Base-by-base conservation (phyloP, 305 asterid species). In the Rubia balearica region DNA sequence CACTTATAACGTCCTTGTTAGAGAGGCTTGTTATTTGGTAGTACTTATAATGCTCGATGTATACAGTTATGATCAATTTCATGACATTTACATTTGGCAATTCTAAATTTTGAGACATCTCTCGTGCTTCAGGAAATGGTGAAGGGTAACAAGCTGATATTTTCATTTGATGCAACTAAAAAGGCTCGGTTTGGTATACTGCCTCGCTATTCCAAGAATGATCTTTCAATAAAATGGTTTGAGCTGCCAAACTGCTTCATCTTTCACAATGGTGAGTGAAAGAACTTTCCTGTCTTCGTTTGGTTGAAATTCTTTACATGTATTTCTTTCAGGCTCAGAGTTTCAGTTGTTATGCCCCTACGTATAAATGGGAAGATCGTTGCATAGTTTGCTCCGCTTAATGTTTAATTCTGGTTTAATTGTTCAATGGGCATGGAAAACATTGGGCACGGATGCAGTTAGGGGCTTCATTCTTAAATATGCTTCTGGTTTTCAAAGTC, bases 241-340 rank as follows among this genome's bases (percentile, higher is more conserved):
- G 98, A 94, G 87, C 97, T 91, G 77, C 98, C 99, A 71, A 91
- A 84, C 71, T 94, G 99, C 89, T 89, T 85, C 89, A 91, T 94
- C 71, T 91, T 90, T 81, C 99, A 94, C 74, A 94, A 91, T 8
- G 96, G 99, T 94, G 76, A 79, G 96, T 71, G 72, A n/a, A 74
- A 46, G 66, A 56, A 61, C 71, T 60, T 71, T 65, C 68, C 42
- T 43, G n/a, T 61, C 49, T 71, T 75, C 72, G 61, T 30, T 57
- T 57, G 69, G 43, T 72, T 69, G 59, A 66, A 55, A 67, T 42
- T 8, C 14, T 12, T 46, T 66, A 22, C 21, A 3, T 42, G 51
- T 19, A 33, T 16, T 8, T 68, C 48, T 53, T 51, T 10, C 6
- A 33, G 13, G 21, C 36, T 33, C 51, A 12, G 45, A 62, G 46